Evolutionary conservation across 345 rosid species (phyloP).

Genomic region (Sonneratia caseolaris): DNA sequence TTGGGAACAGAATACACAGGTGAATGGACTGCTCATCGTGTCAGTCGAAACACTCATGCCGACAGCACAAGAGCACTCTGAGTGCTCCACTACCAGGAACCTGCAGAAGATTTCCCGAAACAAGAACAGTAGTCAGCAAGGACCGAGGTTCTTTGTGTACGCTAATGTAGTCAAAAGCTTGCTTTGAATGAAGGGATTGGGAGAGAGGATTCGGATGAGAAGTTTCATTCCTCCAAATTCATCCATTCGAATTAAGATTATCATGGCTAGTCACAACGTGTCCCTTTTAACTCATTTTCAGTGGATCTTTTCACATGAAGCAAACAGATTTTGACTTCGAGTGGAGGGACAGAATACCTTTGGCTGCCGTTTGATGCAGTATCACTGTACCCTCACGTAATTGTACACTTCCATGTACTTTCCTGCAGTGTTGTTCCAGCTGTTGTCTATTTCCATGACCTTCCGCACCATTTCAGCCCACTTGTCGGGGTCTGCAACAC

Average conservation of each 20-base stretch:
- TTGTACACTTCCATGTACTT: conserved; percentile 36
- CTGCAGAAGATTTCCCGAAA: background rate
- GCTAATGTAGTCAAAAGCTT: background rate
- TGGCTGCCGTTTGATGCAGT: background rate
- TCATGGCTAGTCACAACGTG: too few relatives aligned
- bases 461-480: conserved; percentile 30
- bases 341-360: background rate
- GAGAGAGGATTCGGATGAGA: background rate
- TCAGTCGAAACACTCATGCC: background rate
- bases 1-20: background rate
- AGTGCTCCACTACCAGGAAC: background rate
- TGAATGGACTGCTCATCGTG: background rate
- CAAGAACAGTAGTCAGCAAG: background rate
- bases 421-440: conserved; percentile 45
- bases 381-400: conserved; percentile 22
- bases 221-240: background rate
- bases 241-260: background rate
- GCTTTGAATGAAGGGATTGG: background rate
- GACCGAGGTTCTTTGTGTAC: too few relatives aligned
- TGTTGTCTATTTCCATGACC: conserved; percentile 34
- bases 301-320: background rate
- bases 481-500: conserved; percentile 28
- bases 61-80: background rate
- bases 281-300: too few relatives aligned
- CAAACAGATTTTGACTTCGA: background rate